Conservation (phyloP, 495 filamentous ascomycete genomes). For the Penicillium angulare region DNA sequence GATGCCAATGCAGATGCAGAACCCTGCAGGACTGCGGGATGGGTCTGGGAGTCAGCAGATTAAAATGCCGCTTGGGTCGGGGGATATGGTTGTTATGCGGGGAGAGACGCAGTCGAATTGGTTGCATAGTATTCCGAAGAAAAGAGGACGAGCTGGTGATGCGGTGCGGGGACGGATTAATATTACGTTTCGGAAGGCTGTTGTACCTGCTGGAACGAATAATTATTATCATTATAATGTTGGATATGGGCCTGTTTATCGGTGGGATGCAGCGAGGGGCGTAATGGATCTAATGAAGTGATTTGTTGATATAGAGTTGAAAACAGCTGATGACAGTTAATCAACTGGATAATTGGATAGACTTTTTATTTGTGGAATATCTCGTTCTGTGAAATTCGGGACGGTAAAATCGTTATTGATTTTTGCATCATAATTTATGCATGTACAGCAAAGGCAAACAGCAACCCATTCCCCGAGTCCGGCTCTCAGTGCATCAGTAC, state of each 20-base stretch:
- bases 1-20: background rate
- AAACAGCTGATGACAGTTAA: no score
- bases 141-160: constrained; percentile 47
- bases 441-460: background rate
- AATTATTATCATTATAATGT: constrained; percentile 79
- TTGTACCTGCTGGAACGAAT: constrained; percentile 63
- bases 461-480: no score
- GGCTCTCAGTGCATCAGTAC: background rate
- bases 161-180: constrained; percentile 64
- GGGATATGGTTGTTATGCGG: constrained; percentile 74
- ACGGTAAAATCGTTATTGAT: background rate
- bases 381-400: background rate
- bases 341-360: no score
- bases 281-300: constrained; percentile 47
- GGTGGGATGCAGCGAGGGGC: constrained; percentile 53
- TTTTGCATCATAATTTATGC: background rate
- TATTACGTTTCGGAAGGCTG: constrained; percentile 68
- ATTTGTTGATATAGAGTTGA: background rate
- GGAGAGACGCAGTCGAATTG: constrained; percentile 67
- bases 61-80: constrained; percentile 59
- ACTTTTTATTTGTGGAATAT: no score
- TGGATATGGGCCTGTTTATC: constrained; percentile 58
- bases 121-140: constrained; percentile 75
- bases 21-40: no score
- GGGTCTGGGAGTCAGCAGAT: constrained; percentile 41